Conservation (phyloP, 768 basidiomycete genomes). For the Mycena latifolia region DNA sequence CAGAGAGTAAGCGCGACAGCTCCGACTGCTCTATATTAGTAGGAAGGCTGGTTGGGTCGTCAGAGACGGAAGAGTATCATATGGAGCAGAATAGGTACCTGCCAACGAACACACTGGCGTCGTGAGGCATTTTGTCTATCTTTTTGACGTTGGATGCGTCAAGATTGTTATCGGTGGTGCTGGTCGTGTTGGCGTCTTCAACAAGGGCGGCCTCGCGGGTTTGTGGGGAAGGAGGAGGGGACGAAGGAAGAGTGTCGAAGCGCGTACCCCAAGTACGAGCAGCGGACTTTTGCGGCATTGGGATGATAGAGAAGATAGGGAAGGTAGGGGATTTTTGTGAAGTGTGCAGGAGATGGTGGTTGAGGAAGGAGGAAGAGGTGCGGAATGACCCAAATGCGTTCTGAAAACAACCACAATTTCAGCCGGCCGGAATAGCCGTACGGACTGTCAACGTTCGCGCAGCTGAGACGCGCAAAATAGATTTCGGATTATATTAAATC, state of each 20-base stretch:
- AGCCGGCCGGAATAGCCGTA: constrained; percentile 12
- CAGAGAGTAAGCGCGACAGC: constrained; percentile 68
- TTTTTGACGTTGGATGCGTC: constrained; percentile 44
- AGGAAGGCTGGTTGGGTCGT: constrained; percentile 66
- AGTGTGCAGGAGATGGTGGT: constrained; percentile 36
- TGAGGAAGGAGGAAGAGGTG: constrained; percentile 36
- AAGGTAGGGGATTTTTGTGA: constrained; percentile 36
- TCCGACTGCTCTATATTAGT: constrained; percentile 74
- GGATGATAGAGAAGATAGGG: constrained; percentile 40
- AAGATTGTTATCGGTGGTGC: constrained; percentile 36
- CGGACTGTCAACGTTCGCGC: constrained; percentile 7
- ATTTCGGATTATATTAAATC: constrained; percentile 13
- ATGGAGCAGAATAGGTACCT: constrained; percentile 59
- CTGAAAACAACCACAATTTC: constrained; percentile 10
- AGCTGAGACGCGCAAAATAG: not conserved
- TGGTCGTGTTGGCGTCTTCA: constrained; percentile 32
- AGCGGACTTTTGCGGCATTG: constrained; percentile 59
- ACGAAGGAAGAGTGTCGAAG: constrained; percentile 72
- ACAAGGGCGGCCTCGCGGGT: constrained; percentile 32
- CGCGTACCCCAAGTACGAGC: constrained; percentile 77
- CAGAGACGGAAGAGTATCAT: constrained; percentile 17
- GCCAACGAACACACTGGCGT: constrained; percentile 88
- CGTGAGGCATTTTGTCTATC: constrained; percentile 70
- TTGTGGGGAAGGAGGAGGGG: constrained; percentile 55
- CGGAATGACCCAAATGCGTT: constrained; percentile 21